phyloP scores from a whole-genome alignment of 176 grass and related monocot genomes.

The Calamus simplicifolius region DNA sequence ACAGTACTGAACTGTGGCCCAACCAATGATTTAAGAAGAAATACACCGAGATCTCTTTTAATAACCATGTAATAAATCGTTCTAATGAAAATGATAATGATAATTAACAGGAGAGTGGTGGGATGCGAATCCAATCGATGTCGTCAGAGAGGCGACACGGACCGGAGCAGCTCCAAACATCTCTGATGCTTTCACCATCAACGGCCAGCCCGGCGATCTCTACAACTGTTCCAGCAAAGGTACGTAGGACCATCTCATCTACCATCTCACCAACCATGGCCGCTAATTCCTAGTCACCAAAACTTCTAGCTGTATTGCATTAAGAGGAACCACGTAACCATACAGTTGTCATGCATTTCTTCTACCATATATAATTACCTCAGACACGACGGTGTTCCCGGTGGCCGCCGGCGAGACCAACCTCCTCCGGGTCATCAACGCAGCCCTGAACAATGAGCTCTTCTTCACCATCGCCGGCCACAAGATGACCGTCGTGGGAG shows the following conservation, averaged over 20 bases:
- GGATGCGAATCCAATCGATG: conserved; percentile 79
- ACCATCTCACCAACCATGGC: too few species aligned
- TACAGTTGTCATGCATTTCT: too few species aligned
- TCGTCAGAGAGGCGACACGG: conserved; percentile 55
- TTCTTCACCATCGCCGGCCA: conserved; percentile 72
- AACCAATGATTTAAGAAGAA: too few species aligned
- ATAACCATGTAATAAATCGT: too few species aligned
- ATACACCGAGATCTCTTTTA: too few species aligned
- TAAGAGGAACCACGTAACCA: too few species aligned
- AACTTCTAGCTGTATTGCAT: too few species aligned
- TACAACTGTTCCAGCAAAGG: conserved; percentile 68
- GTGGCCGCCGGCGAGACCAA: conserved; percentile 81
- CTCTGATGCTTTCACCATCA: conserved; percentile 88
- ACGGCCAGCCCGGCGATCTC: conserved; percentile 90
- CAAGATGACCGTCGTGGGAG: conserved; percentile 74
- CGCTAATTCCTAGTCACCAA: too few species aligned
- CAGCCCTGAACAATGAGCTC: conserved; percentile 78
- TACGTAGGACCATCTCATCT: not conserved
- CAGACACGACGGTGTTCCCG: conserved; percentile 45
- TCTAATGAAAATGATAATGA: not conserved
- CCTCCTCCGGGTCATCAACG: conserved; percentile 81
- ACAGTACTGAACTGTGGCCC: too few species aligned
- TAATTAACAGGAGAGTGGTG: conserved; percentile 86
- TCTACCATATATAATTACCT: not conserved
- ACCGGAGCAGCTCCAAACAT: conserved; percentile 63